Conservation (phyloP, 2,329 filamentous ascomycete species). For the Apiospora sp. region DNA sequence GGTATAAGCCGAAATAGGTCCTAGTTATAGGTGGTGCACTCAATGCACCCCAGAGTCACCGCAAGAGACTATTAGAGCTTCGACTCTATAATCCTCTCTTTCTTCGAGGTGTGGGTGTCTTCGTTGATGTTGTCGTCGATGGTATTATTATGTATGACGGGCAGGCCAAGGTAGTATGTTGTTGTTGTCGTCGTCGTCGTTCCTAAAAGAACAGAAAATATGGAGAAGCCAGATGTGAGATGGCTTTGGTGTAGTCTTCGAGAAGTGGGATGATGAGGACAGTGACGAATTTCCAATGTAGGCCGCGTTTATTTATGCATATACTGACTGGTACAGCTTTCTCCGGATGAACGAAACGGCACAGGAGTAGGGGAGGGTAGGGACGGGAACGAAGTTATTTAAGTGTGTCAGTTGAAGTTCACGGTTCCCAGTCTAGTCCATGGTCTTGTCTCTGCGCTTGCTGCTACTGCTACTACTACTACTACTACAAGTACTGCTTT, state of each 20-base stretch:
- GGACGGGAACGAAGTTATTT: conserved; percentile 19
- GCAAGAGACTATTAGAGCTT: background rate
- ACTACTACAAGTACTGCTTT: background rate
- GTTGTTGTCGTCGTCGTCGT: background rate
- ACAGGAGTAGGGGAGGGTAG: background rate
- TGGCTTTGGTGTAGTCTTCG: background rate
- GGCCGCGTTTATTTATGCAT: conserved; percentile 2
- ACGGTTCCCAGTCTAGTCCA: conserved; percentile 19
- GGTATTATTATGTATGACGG: background rate
- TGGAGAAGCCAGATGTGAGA: conserved; percentile 2
- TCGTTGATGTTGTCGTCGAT: background rate
- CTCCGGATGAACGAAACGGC: conserved; percentile 16
- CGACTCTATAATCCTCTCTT: background rate
- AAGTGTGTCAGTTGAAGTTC: conserved; percentile 13
- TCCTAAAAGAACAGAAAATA: background rate
- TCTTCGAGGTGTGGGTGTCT: background rate
- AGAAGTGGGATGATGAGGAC: background rate
- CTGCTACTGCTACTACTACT: background rate
- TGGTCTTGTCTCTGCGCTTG: background rate
- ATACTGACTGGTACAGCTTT: background rate
- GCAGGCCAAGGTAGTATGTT: background rate
- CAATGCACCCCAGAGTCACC: conserved; percentile 16
- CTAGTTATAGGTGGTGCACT: background rate
- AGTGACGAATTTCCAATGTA: background rate
- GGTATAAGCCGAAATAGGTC: background rate